Conservation (phyloP, 495 filamentous ascomycete genomes). For the Achaetomiella virescens region DNA sequence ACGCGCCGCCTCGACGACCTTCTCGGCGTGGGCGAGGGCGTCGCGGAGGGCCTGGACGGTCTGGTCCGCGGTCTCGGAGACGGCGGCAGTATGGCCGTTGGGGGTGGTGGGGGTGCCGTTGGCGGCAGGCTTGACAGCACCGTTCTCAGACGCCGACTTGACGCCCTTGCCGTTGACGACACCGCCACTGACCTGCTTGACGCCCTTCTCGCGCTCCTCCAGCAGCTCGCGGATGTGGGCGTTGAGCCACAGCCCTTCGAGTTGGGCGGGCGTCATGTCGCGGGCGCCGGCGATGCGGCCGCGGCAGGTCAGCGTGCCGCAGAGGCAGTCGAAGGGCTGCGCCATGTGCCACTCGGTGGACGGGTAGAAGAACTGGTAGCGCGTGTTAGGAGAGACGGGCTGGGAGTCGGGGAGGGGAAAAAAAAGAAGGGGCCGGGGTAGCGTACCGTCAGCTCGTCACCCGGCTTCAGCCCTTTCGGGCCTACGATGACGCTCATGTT, state of each 20-base stretch:
- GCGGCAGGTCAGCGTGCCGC: constrained; percentile 46
- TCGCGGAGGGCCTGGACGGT: constrained; percentile 29
- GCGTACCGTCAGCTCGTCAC: constrained; percentile 57
- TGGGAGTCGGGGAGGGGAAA: constrained; percentile 3
- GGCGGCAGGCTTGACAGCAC: neutral
- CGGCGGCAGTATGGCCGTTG: neutral
- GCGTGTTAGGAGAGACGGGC: neutral
- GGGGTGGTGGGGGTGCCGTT: neutral
- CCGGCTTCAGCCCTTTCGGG: constrained; percentile 48
- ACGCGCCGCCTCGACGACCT: constrained; percentile 33
- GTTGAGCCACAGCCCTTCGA: constrained; percentile 49
- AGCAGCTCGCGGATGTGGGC: constrained; percentile 48
- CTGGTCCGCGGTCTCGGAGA: constrained; percentile 16
- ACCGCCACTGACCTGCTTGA: constrained; percentile 1
- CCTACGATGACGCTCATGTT: constrained; percentile 57
- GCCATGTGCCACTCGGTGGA: constrained; percentile 72
- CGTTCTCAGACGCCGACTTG: constrained; percentile 6
- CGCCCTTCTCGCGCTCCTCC: constrained; percentile 23
- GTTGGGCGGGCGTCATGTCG: constrained; percentile 41
- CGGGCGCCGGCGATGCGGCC: constrained; percentile 50
- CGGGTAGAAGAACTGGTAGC: constrained; percentile 63
- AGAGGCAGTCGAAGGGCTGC: constrained; percentile 64
- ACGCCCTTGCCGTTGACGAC: neutral
- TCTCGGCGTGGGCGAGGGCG: constrained; percentile 34
- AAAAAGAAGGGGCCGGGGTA: neutral